phyloP scores from a whole-genome alignment of 805 yeast species.

The Nakazawaea laoshanensis region DNA sequence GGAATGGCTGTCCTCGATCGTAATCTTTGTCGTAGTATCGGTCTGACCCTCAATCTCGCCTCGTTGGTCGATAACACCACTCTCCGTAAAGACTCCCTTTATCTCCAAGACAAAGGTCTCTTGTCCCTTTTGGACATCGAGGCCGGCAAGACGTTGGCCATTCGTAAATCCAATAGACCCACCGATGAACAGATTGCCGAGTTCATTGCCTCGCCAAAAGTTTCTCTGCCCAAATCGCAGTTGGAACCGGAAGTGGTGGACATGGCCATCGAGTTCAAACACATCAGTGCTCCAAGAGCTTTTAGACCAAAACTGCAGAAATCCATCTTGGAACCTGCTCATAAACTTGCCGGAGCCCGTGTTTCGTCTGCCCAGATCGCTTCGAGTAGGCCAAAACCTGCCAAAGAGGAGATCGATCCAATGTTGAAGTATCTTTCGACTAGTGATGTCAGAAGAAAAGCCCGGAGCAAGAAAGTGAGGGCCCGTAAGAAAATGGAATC shows the following conservation, averaged over 20 bases:
- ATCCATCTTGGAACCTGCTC: neutral
- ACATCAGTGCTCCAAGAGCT: slow-evolving; percentile 1
- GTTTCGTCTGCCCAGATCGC: neutral
- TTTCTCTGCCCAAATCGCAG: neutral
- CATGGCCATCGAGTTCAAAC: slow-evolving; percentile 5
- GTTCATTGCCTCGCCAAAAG: neutral
- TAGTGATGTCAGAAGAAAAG: slow-evolving; percentile 3
- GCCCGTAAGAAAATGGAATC: neutral
- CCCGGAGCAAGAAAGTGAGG: slow-evolving; percentile 7
- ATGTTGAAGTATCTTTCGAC: slow-evolving; percentile 6
- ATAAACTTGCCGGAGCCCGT: too few relatives aligned
- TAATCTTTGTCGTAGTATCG: slow-evolving; percentile 29
- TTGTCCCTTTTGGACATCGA: slow-evolving; percentile 9
- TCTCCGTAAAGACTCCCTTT: slow-evolving; percentile 30
- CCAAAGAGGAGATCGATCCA: slow-evolving; percentile 6
- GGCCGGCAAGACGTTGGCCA: slow-evolving; percentile 4
- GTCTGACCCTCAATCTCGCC: slow-evolving; percentile 30
- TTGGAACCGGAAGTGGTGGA: slow-evolving; percentile 3
- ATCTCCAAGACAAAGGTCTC: slow-evolving; percentile 23
- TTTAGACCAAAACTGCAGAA: slow-evolving; percentile 2
- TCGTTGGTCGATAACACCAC: slow-evolving; percentile 47
- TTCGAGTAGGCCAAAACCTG: too few relatives aligned
- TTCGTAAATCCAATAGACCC: slow-evolving; percentile 13
- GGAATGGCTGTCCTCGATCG: slow-evolving; percentile 39
- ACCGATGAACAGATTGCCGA: slow-evolving; percentile 10